These are phyloP conservation scores for Fusarium humuli DNA, from an alignment of 2,329 filamentous ascomycete species.

Conservation along the genomic window DNA sequence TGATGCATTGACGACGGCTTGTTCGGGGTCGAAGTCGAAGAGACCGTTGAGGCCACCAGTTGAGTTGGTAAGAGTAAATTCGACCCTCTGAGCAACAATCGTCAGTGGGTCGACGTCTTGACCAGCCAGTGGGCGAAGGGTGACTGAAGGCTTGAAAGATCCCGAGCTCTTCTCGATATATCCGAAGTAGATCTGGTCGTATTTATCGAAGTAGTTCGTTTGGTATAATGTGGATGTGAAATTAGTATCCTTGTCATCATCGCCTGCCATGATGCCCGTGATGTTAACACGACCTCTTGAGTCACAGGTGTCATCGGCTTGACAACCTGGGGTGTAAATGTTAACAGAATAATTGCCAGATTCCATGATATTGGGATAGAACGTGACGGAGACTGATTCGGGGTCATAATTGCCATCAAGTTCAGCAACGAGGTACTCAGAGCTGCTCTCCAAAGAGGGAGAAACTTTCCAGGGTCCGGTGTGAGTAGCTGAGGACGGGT, in stretches of 20 bases:
- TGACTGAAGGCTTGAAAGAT: constrained; percentile 84
- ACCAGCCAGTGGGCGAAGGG: constrained; percentile 74
- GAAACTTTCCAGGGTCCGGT: constrained; percentile 81
- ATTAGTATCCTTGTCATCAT: constrained; percentile 57
- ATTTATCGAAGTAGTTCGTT: constrained; percentile 97
- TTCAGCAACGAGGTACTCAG: constrained; percentile 79
- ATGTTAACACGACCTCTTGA: constrained; percentile 85
- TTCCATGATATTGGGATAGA: constrained; percentile 85
- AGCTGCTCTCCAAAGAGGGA: constrained; percentile 75
- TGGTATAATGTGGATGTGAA: constrained; percentile 78
- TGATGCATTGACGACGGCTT: constrained; percentile 64
- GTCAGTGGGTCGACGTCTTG: constrained; percentile 73
- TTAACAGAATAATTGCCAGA: constrained; percentile 93
- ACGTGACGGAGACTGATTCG: constrained; percentile 76
- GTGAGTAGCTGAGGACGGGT: constrained; percentile 72
- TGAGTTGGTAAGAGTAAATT: constrained; percentile 78
- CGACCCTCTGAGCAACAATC: constrained; percentile 89
- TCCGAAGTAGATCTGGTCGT: constrained; percentile 90
- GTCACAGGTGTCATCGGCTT: constrained; percentile 79
- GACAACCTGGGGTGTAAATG: constrained; percentile 92
- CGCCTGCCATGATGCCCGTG: constrained; percentile 74
- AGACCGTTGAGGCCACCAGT: constrained; percentile 88
- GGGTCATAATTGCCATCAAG: constrained; percentile 68
- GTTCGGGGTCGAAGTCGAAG: constrained; percentile 83
- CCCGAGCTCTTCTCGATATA: constrained; percentile 79